phyloP scores from a whole-genome alignment of 1,284 basidiomycete genomes.

The Puccinia triticina region DNA sequence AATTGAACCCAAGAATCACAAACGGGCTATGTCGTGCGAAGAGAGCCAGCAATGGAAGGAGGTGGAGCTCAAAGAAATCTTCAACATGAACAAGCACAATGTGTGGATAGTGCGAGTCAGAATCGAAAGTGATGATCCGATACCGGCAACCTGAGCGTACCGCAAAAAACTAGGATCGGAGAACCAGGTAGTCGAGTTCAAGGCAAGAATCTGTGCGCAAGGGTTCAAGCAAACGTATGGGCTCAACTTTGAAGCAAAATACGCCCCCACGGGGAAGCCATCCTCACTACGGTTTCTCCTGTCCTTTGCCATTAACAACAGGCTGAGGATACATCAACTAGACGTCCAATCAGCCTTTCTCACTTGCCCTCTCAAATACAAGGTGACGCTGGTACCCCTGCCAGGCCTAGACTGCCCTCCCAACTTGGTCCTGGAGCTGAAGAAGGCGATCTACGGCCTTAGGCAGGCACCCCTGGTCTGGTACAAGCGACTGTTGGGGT shows the following conservation, averaged over 20 bases:
- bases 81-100: background rate
- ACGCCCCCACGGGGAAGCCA: constrained; percentile 41
- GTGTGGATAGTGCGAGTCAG: constrained; percentile 50
- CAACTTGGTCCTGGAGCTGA: background rate
- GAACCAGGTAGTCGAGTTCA: too few relatives aligned
- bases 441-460: constrained; percentile 4
- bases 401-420: background rate
- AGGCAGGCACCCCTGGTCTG: background rate
- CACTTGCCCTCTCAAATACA: too few relatives aligned
- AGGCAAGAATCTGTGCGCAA: too few relatives aligned
- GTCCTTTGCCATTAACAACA: constrained; percentile 27
- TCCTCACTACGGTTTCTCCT: constrained; percentile 34
- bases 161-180: too few relatives aligned
- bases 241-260: constrained; percentile 50
- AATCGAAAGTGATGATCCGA: too few relatives aligned
- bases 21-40: background rate
- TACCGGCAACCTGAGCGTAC: too few relatives aligned
- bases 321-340: constrained; percentile 44
- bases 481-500: background rate
- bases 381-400: background rate
- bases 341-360: constrained; percentile 40
- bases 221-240: constrained; percentile 52
- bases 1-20: background rate
- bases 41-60: background rate
- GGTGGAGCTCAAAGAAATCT: background rate